These are phyloP conservation scores for Annona squamosa DNA, from an alignment of 164 flowering plant species.

Conservation along the genomic window DNA sequence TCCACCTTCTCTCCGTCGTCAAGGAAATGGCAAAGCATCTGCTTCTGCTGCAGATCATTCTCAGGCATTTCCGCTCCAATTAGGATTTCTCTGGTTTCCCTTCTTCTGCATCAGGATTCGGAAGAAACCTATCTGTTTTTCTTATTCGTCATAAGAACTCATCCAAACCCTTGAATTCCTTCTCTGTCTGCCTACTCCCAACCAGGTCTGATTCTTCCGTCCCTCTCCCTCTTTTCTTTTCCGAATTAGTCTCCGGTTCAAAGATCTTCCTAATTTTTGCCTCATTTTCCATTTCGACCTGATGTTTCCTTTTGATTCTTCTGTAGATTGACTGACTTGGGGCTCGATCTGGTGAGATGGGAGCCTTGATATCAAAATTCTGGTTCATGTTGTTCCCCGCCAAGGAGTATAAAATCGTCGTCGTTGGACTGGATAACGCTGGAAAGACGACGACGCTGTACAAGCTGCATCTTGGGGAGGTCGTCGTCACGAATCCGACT, in stretches of 20 bases:
- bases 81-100: background rate
- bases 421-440: conserved; percentile 96
- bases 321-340: conserved; percentile 2
- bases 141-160: background rate
- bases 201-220: background rate
- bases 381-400: conserved; percentile 98
- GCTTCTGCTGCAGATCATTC: background rate
- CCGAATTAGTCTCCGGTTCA: background rate
- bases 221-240: background rate
- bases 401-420: conserved; percentile 91
- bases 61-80: background rate
- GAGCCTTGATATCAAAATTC: conserved; percentile 51
- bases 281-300: background rate
- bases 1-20: too few relatives aligned
- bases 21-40: background rate
- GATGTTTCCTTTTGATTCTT: background rate
- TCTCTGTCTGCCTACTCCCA: background rate
- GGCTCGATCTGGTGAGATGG: background rate
- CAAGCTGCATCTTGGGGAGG: conserved; percentile 95
- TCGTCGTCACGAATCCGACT: conserved; percentile 91
- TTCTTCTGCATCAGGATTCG: background rate
- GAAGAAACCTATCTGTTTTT: background rate
- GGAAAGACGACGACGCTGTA: conserved; percentile 98
- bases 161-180: too few relatives aligned
- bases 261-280: background rate